Evolutionary conservation across 352 stramenopile species (phyloP).

Genomic region (Albugo candida): DNA sequence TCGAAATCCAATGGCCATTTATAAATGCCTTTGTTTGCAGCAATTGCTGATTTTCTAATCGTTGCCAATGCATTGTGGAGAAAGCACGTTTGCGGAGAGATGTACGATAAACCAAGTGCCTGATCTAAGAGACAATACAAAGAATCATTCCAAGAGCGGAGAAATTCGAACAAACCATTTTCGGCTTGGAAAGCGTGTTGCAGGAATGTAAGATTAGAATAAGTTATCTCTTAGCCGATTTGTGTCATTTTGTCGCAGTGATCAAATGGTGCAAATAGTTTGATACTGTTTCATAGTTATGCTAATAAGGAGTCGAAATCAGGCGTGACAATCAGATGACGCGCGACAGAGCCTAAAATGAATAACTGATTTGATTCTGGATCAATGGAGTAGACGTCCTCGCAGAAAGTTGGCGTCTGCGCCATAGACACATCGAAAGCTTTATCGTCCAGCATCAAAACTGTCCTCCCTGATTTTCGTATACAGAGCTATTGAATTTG

Average conservation of each 20-base stretch:
- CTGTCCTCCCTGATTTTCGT: conserved; percentile 67
- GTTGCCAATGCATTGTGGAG: background rate
- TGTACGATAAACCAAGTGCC: no score
- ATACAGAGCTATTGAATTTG: conserved; percentile 34
- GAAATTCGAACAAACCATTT: no score
- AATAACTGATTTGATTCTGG: conserved; percentile 44
- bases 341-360: conserved; percentile 50
- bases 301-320: conserved; percentile 68
- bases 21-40: conserved; percentile 63
- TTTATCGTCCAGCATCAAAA: conserved; percentile 74
- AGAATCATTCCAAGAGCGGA: no score
- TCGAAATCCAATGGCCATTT: conserved; percentile 46
- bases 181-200: no score
- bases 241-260: no score
- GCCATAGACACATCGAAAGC: conserved; percentile 61
- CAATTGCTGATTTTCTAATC: conserved; percentile 38
- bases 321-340: conserved; percentile 66
- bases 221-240: no score
- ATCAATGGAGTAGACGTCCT: conserved; percentile 72
- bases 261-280: background rate
- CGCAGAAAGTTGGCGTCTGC: conserved; percentile 64
- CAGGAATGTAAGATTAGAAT: no score
- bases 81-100: no score
- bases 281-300: background rate
- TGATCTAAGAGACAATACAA: no score